These are phyloP conservation scores for Collybia nuda DNA, from an alignment of 768 basidiomycete genomes.

Conservation along the genomic window DNA sequence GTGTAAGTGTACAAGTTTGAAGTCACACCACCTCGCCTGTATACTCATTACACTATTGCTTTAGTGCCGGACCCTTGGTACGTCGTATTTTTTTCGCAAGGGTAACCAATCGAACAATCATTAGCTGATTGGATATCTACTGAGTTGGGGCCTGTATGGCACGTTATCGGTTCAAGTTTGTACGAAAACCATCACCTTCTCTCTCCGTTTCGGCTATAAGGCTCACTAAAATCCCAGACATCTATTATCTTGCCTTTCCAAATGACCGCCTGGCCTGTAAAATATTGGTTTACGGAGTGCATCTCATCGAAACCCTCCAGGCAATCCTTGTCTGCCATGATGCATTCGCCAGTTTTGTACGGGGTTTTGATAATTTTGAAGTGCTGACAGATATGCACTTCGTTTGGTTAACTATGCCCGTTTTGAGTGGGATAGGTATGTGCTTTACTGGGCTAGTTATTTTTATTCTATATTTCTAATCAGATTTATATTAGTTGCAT, in stretches of 20 bases:
- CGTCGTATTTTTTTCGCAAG: too few species aligned
- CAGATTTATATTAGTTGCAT: neutral
- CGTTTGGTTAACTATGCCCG: neutral
- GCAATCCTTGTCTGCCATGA: neutral
- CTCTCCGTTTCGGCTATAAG: neutral
- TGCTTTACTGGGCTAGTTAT: neutral
- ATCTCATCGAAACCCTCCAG: neutral
- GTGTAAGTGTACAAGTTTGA: too few species aligned
- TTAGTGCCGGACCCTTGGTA: too few species aligned
- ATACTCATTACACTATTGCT: too few species aligned
- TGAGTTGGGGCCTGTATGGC: neutral
- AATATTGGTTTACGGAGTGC: neutral
- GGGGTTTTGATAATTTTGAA: neutral
- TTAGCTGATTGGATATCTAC: constrained; percentile 1
- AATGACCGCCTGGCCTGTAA: neutral
- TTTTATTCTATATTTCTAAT: neutral
- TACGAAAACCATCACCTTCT: neutral
- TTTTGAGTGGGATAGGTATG: neutral
- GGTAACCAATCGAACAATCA: too few species aligned
- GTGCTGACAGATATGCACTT: neutral
- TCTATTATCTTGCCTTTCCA: constrained; percentile 1
- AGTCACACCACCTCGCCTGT: too few species aligned
- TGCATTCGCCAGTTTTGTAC: constrained; percentile 16
- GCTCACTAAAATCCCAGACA: neutral
- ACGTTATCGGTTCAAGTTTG: neutral